phyloP scores from a whole-genome alignment of 768 basidiomycete species.

The Russula dissimulans region DNA sequence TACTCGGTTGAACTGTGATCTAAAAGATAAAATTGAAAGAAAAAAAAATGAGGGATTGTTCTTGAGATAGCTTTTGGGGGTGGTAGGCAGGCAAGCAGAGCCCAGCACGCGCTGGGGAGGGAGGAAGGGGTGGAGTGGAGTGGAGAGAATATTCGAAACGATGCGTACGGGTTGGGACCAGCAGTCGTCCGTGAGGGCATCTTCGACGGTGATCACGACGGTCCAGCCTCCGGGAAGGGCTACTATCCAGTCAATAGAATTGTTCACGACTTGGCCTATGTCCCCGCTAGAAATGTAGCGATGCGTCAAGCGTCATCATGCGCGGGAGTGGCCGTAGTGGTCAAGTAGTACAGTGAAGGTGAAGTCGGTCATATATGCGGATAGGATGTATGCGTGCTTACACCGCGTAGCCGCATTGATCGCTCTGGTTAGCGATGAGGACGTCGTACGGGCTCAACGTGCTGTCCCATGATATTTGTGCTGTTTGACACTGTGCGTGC shows the following conservation, averaged over 20 bases:
- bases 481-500: slow-evolving; percentile 40
- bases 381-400: slow-evolving; percentile 28
- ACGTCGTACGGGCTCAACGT: slow-evolving; percentile 47
- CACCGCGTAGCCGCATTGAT: slow-evolving; percentile 55
- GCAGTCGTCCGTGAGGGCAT: slow-evolving; percentile 46
- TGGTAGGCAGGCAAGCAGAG: too few relatives aligned
- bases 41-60: too few relatives aligned
- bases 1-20: slow-evolving; percentile 31
- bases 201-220: slow-evolving; percentile 45
- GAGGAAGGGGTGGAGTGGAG: too few relatives aligned
- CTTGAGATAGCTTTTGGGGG: too few relatives aligned
- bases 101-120: too few relatives aligned
- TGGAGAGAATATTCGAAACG: background rate
- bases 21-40: slow-evolving; percentile 11
- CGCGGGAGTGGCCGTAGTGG: background rate
- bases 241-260: slow-evolving; percentile 37
- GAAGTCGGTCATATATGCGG: background rate
- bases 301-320: background rate
- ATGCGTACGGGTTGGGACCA: slow-evolving; percentile 32
- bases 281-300: slow-evolving; percentile 36
- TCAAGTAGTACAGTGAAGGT: background rate
- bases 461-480: slow-evolving; percentile 43
- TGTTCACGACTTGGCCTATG: slow-evolving; percentile 41
- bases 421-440: slow-evolving; percentile 39
- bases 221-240: slow-evolving; percentile 38